A percentile compares a stretch with the other conserved stretches of the same genome.
phyloP scores from a whole-genome alignment of 805 yeast species.

The Kluyveromyces starmeri region DNA sequence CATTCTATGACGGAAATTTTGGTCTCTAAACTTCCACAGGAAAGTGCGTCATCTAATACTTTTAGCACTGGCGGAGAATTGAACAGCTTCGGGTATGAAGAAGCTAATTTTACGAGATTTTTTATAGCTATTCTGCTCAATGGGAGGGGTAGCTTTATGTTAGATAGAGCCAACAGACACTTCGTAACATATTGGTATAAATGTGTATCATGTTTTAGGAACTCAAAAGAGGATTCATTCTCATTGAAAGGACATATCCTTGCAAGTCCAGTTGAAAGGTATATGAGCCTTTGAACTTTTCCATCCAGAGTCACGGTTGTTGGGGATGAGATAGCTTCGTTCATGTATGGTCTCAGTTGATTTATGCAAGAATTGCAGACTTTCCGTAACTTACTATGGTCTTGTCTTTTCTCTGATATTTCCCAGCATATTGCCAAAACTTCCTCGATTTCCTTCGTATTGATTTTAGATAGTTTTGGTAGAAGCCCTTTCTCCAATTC shows the following conservation, averaged over 20 bases:
- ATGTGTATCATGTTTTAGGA: slow-evolving; percentile 43
- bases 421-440: slow-evolving; percentile 66
- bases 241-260: slow-evolving; percentile 54
- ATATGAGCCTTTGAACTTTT: slow-evolving; percentile 47
- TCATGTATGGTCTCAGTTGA: slow-evolving; percentile 40
- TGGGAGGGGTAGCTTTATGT: slow-evolving; percentile 23
- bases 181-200: slow-evolving; percentile 50
- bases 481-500: slow-evolving; percentile 46
- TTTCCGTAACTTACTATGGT: slow-evolving; percentile 41
- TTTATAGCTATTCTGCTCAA: slow-evolving; percentile 46
- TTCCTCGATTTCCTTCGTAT: slow-evolving; percentile 51
- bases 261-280: slow-evolving; percentile 64
- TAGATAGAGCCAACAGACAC: slow-evolving; percentile 48
- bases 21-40: slow-evolving; percentile 30
- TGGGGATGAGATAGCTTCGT: slow-evolving; percentile 21
- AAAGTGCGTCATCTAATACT: slow-evolving; percentile 44
- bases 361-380: slow-evolving; percentile 58
- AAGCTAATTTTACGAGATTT: slow-evolving; percentile 51
- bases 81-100: slow-evolving; percentile 58
- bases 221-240: slow-evolving; percentile 32
- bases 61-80: slow-evolving; percentile 44
- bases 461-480: slow-evolving; percentile 49
- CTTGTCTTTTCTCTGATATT: slow-evolving; percentile 39
- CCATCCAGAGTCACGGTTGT: slow-evolving; percentile 27
- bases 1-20: slow-evolving; percentile 49